Conservation (phyloP, 352 stramenopile genomes). For the Phytophthora citricola region DNA sequence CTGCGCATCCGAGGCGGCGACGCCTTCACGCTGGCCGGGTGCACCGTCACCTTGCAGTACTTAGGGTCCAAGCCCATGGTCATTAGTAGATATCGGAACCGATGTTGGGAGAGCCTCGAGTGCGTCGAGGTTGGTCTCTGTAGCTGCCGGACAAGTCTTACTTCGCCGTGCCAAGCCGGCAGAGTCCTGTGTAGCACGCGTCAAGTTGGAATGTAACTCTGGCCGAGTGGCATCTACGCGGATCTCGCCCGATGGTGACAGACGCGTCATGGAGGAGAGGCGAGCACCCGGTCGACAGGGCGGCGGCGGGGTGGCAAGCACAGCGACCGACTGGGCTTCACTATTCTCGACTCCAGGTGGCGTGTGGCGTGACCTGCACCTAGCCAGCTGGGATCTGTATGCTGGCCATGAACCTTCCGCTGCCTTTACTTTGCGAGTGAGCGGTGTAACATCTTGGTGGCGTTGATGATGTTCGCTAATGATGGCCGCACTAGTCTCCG, state of each 20-base stretch:
- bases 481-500: constrained; percentile 6
- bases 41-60: constrained; percentile 70
- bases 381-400: constrained; percentile 30
- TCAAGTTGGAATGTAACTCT: constrained; percentile 38
- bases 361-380: constrained; percentile 18
- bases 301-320: constrained; percentile 15
- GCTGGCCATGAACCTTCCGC: constrained; percentile 3
- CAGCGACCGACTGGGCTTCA: constrained; percentile 18
- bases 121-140: constrained; percentile 2
- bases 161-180: constrained; percentile 5
- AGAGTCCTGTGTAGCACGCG: constrained; percentile 27
- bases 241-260: constrained; percentile 2
- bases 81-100: constrained; percentile 9
- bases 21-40: constrained; percentile 30
- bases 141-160: constrained; percentile 5
- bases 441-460: constrained; percentile 23
- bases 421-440: constrained; percentile 19
- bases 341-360: constrained; percentile 27
- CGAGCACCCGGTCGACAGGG: constrained; percentile 18
- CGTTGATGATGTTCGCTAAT: constrained; percentile 5
- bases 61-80: constrained; percentile 49
- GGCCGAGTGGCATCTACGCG: background rate
- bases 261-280: constrained; percentile 14
- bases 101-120: constrained; percentile 9
- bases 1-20: constrained; percentile 35